Evolutionary conservation across 495 filamentous ascomycete species (phyloP), one percentile per base, ranked within the genome.

Genomic region (Neurospora tetraspora): DNA sequence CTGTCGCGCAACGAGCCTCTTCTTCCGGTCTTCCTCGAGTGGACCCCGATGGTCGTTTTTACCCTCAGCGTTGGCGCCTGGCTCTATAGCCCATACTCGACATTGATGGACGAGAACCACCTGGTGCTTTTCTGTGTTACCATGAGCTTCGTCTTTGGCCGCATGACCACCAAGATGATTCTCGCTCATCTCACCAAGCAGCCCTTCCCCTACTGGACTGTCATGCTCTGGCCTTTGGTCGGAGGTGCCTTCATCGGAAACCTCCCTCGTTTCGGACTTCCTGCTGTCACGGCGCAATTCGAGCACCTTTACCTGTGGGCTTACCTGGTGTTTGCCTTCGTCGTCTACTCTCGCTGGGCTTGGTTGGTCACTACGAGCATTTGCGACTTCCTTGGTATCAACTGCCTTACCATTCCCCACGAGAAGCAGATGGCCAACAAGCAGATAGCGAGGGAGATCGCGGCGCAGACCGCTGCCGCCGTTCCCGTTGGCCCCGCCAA

Each of bases 161-260:
- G 96, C 72, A 97, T 99, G 94, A 98, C 96, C 3, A 99, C 96
- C 69, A 98, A 98, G 85, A 98, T 98, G 81, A 98, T 99, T 79
- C 89, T 99, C 18, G 95, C 96, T 12, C 96, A 99, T 80, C 84
- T 99, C 18, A 92, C 95, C 5, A 90, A 89, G 71, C 96, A 98
- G 80, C 93, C 95, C 3, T 99, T 98, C 82, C 96, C 96, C 1
- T 94, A 92, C 85, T 98, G 95, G 94, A 99, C 96, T 18, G 87
- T 94, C 42, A 90, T 99, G 86, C 86, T 98, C 34, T 88, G 86
- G 47, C 96, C 96, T 12, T 86, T 99, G 20, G 83, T 98, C 45
- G 90, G 90, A 8, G 96, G 96, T 38, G 94, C 94, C 34, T 76
- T 96, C 3, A 83, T 98, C 18, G 91, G 86, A 3, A 97, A 98